Base-by-base conservation (phyloP, 2,329 filamentous ascomycete genomes). In the Harringtonia lauricola region DNA sequence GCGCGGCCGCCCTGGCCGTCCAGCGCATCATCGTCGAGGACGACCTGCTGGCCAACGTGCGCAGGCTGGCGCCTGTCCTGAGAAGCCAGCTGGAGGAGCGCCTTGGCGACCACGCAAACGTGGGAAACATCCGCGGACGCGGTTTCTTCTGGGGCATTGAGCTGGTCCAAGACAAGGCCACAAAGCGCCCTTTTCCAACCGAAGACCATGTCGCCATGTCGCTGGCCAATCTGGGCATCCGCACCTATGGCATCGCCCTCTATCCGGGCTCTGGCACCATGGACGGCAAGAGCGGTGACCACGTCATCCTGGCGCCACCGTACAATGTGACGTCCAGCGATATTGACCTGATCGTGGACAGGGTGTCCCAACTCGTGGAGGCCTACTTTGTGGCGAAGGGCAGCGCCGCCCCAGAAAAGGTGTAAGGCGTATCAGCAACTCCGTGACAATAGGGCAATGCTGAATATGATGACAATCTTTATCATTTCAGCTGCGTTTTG, bases 251-350 rank as follows among this genome's bases (percentile, higher is more conserved):
- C 1, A 53, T 72, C n/a, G 59, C 61, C 8, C 55, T 86, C 3
- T 86, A 86, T 55, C 76, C 77, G 2, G 80, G 79, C 0, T 62
- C 64, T 1, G 81, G 81, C 2, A 77, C 76, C 0, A 73, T 66
- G 0, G 78, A 71, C 51, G 69, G 84, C 36, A 66, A 72, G 2
- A 56, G 57, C 1, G 83, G 83, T 10, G 84, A 89, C 54, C 81
- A 86, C 57, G 64, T 86, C 30, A 67, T 88, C 22, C 54, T 89
- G 12, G 74, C 81, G 1, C 84, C 84, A 6, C 71, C 83, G 1
- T 86, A 79, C 59, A 86, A 74, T 36, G 67, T 81, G 19, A 76
- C 70, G 1, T 60, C 61, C 36, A 64, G 65, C 8, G 76, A 83
- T 18, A 63, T 84, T 41, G 65, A 74, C 43, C 57, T 60, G 29